Evolutionary conservation across 345 rosid species (phyloP).

Genomic region (Kandelia obovata): DNA sequence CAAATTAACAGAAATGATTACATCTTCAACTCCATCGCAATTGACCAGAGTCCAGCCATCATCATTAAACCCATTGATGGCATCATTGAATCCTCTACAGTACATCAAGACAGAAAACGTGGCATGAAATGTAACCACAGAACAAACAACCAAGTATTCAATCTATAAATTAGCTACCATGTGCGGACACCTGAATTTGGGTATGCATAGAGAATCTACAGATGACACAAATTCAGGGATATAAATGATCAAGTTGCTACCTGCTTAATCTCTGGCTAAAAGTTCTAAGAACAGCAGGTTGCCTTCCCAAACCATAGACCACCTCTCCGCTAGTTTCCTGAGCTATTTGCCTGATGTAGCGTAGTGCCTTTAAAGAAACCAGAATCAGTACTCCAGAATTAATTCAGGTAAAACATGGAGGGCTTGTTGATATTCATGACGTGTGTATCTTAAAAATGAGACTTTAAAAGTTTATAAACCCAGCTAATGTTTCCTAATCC

Average conservation of each 20-base stretch:
- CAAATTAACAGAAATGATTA: slow-evolving; percentile 73
- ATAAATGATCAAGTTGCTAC: slow-evolving; percentile 29
- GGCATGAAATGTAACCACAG: not conserved
- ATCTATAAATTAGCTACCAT: not conserved
- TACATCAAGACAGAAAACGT: slow-evolving; percentile 3
- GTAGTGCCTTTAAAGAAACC: slow-evolving; percentile 58
- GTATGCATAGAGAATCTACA: not conserved
- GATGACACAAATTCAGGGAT: too few species aligned
- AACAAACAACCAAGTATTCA: not conserved
- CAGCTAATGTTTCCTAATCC: not conserved
- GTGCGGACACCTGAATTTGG: not conserved
- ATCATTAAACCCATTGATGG: slow-evolving; percentile 85
- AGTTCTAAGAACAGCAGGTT: slow-evolving; percentile 90
- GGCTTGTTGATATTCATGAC: not conserved
- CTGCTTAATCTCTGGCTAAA: slow-evolving; percentile 96
- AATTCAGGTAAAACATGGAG: not conserved
- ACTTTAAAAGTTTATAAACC: too few species aligned
- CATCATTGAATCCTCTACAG: slow-evolving; percentile 88
- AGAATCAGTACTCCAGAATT: slow-evolving; percentile 8
- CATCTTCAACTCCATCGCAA: slow-evolving; percentile 90
- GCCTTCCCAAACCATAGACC: slow-evolving; percentile 91
- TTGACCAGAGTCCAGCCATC: slow-evolving; percentile 90
- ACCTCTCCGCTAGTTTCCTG: slow-evolving; percentile 96
- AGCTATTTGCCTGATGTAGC: slow-evolving; percentile 81
- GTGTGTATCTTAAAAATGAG: too few species aligned